Evolutionary conservation across 2,329 filamentous ascomycete species (phyloP), one percentile per base, ranked within the genome.

Genomic region (Setomelanomma holmii): DNA sequence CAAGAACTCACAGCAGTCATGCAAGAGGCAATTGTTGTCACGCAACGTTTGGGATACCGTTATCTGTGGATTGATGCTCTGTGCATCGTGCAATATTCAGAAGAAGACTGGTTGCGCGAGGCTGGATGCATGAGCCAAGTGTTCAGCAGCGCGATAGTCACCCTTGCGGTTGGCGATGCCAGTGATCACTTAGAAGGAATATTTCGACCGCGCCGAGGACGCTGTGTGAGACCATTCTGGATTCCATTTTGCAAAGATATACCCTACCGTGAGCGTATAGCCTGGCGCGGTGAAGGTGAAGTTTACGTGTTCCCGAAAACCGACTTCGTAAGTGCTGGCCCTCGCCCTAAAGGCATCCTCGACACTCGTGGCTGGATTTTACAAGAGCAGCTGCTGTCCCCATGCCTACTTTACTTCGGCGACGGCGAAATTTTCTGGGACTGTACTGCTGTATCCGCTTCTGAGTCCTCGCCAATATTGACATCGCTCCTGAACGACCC

Each of bases 1-100:
- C 11, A 12, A 1, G 30, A 22, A 4, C 41, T 56, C 4, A 45
- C 49, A 5, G 5, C 20, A 12, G 53, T 45, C 5, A 50, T 56
- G 24, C 35, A 23, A 27, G 50, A 56, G 10, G 53, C 50, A 2
- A 50, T 56, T 21, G 11, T 4, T 4, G 42, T 56, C 14, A 36
- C 42, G 8, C 23, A 39, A 17, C 6, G n/a, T 8, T 34, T 53
- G 1, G 51, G 54, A 10, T 51, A 47, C 34, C 39, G 39, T 8
- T 60, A 60, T 41, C 16, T 60, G 1, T 60, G 59, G 59, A 42
- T 60, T 7, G 56, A 62, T 48, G 48, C 51, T n/a, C 33, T 60
- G 2, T 64, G 60, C 19, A 61, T 63, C 11, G 45, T 61, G 27
- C 27, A 30, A 30, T 8, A 30, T 30, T 30, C 27, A 3, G 27